Evolutionary conservation across 225 moss, liverwort and hornwort species (phyloP), one percentile per base, ranked within the genome.

Genomic region (Rhytidiadelphus loreus): DNA sequence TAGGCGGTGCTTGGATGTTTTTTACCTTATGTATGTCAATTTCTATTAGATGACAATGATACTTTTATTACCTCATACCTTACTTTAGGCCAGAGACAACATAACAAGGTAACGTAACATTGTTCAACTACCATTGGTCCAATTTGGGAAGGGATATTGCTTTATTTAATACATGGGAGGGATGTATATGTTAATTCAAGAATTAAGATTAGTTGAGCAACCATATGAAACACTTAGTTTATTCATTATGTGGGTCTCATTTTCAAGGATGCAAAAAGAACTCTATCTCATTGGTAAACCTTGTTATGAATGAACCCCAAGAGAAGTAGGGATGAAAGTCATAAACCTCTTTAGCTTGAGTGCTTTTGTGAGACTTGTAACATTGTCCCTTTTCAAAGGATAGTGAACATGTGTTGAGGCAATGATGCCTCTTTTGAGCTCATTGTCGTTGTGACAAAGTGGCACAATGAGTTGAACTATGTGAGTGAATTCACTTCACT

Each of bases 161-260:
- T n/a, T 68, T 68, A 22, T 4, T 22, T 22, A 7, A 12, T 22
- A 12, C 1, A 0, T 13, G 2, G 7, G 23, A 68, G 4, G 23
- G 7, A 22, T n/a, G 12, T 12, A n/a, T n/a, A 12, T 21, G 15
- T 19, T 20, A 20, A 35, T 19, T 65, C 7, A n/a, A 68, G 23
- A 22, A n/a, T n/a, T n/a, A 22, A n/a, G 0, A 1, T 68, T 22
- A 23, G 4, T 0, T n/a, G 0, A 22, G 7, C 22, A 68, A 12
- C 1, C 7, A 7, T 7, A 7, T n/a, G 2, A 37, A n/a, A 37
- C 2, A n/a, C 4, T 7, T 14, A 13, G 9, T 24, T 66, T 23
- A 0, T n/a, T 68, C 12, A 66, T 4, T 6, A 3, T 19, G 19
- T 3, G 2, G 1, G 19, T 5, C 11, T 0, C 5, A 3, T 21